Base-by-base conservation (phyloP, 352 stramenopile genomes). In the Globisporangium canariense region DNA sequence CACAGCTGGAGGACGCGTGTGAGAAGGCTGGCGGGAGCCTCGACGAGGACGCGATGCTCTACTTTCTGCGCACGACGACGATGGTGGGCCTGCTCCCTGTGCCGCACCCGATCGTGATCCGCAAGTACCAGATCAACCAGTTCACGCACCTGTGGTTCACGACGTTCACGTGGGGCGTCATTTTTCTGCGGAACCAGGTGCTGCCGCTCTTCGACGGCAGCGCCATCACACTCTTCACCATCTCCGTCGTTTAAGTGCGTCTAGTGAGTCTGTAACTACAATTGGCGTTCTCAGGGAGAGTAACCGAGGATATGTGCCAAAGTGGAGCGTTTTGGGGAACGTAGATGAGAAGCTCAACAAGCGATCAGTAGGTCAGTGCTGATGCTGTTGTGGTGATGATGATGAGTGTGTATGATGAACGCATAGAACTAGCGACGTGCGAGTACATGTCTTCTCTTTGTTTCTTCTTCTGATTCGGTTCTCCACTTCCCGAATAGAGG, bases 101-200 rank as follows among this genome's bases (percentile, higher is more conserved):
- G 34, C 97, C 97, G 4, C 97, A 99, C 77, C 87, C 97, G 2
- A 99, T 99, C 74, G 96, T 99, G 22, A 99, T 99, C 71, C 83
- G 97, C 60, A 98, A 99, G 77, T 99, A 99, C 75, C 94, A 99
- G 78, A 97, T 98, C 63, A 99, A 99, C 79, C 90, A 99, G 75
- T 99, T 98, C 68, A 99, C 97, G 34, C 91, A 96, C 30, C 75
- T 99, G 46, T 99, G 97, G 97, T 99, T 99, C 75, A 99, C 97
- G 34, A 98, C 96, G 14, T 99, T 98, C 69, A 97, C 98, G 71
- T 99, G 97, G 97, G 97, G 97, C 45, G 96, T 99, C 47, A 98
- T 99, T 68, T 99, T 99, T 77, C 83, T 99, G 56, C 92, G 96
- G 50, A 98, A 98, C 82, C 96, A 99, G 68, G 69, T 92, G 63